Base-by-base conservation (phyloP, 257 asterid genomes). In the Rhazya stricta region DNA sequence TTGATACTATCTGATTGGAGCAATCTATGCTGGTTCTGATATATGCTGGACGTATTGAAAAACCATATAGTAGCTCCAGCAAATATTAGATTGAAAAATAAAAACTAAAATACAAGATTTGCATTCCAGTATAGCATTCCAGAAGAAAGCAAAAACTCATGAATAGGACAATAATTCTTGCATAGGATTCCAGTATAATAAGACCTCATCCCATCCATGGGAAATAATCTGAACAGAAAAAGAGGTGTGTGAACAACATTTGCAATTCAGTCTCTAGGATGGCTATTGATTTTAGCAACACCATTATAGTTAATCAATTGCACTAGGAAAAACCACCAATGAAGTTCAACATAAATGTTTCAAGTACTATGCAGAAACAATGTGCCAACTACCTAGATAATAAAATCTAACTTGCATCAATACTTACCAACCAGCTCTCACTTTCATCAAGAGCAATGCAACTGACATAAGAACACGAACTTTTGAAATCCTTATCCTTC, bases 361-460 rank as follows among this genome's bases (percentile, higher is more conserved):
- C 1, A 19, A 36, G 69, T 36, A 34, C 4, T 5, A 2, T 2
- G 1, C 16, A 66, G 50, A 66, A 66, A 66, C 69, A 69, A 45
- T 18, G n/a, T 69, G 6, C 32, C 7, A 29, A 45, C 23, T 37
- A 43, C 74, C 25, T 5, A 45, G n/a, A 58, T 18, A 56, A 46
- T 19, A 46, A 62, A 56, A 46, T 25, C 53, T n/a, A 41, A 18
- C 27, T 68, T 57, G 46, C 63, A 39, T 34, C 48, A 71, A 53
- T 53, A 67, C 97, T 87, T 88, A 94, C 99, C 98, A 94, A 84
- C 99, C 99, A 94, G 88, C 94, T 94, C 88, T 94, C 96, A 77
- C 96, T 92, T 69, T 91, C 86, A 87, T 94, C 97, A 72, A 94
- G 89, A 61, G 96, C 90, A 79, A 94, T 87, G 85, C 97, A 94